Evolutionary conservation across 306 rosid species (phyloP), one percentile per base, ranked within the genome.

Genomic region (Cicer judaicum): DNA sequence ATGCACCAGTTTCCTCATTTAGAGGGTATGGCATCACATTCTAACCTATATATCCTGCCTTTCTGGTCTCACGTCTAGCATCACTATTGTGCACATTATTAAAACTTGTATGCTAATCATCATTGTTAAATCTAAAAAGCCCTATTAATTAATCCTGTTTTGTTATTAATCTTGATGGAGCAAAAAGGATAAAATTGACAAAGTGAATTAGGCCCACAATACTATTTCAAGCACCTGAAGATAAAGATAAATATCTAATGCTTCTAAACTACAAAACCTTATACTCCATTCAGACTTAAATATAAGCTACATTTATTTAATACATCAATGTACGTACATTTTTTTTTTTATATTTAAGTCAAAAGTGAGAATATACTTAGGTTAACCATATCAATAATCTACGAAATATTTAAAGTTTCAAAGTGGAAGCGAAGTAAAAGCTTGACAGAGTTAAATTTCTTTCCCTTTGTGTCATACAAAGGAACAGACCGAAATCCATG

Each of bases 401-500:
- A 63, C 49, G n/a, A 62, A 18, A 65, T 56, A 74, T 36, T 29
- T 72, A 13, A 64, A 75, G 34, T 83, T 46, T 77, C 80, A 40
- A 89, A 50, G 54, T 81, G 83, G 70, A 89, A 87, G 53, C 52
- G 62, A 84, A 87, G 74, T 44, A 89, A 72, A 68, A 89, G 93
- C 82, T 64, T 91, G 21, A 88, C 97, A 60, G 81, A 78, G 4
- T 76, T 84, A 8, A 61, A 64, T 57, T 87, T 89, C 71, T 80
- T 84, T 1, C 97, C 96, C 86, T 83, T 93, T 44, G 16, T 53
- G 83, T 87, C 73, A 53, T 83, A 76, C 7, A 93, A 77, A 13
- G 94, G 82, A 41, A 91, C 83, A 4, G 97, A 83, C 5, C 97
- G 87, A 56, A 93, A 81, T 24, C 98, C 97, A 0, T 57, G 68